These are phyloP conservation scores for Ceratocystis albifundus DNA, from an alignment of 2,329 filamentous ascomycete species.

Conservation along the genomic window DNA sequence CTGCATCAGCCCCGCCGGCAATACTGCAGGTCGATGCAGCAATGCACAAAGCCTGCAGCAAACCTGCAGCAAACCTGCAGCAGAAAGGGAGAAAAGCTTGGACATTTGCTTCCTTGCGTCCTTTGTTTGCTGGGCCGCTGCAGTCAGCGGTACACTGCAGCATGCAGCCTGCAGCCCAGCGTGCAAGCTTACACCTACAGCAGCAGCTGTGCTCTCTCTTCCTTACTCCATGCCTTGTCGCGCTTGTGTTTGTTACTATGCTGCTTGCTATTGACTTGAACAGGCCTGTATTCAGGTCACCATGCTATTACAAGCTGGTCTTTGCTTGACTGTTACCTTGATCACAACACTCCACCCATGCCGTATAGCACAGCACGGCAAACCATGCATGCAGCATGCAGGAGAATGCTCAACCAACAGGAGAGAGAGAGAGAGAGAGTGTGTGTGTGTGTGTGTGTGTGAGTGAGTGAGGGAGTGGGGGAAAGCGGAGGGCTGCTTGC, in stretches of 20 bases:
- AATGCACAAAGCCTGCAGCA: neutral
- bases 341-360: too few species aligned
- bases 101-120: neutral
- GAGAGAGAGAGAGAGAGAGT: neutral
- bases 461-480: neutral
- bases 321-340: neutral
- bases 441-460: too few species aligned
- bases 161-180: neutral
- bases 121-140: neutral
- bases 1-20: neutral
- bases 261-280: too few species aligned
- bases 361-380: too few species aligned
- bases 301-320: neutral
- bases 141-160: constrained; percentile 6
- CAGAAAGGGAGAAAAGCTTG: neutral
- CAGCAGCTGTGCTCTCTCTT: too few species aligned
- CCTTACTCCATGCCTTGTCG: too few species aligned
- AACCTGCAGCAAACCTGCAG: neutral
- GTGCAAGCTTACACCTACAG: too few species aligned
- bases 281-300: too few species aligned
- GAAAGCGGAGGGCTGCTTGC: neutral
- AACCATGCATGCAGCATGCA: neutral
- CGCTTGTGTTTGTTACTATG: too few species aligned
- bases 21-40: neutral
- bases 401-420: neutral